phyloP scores from a whole-genome alignment of 805 yeast species.

The Saturnispora sekii region DNA sequence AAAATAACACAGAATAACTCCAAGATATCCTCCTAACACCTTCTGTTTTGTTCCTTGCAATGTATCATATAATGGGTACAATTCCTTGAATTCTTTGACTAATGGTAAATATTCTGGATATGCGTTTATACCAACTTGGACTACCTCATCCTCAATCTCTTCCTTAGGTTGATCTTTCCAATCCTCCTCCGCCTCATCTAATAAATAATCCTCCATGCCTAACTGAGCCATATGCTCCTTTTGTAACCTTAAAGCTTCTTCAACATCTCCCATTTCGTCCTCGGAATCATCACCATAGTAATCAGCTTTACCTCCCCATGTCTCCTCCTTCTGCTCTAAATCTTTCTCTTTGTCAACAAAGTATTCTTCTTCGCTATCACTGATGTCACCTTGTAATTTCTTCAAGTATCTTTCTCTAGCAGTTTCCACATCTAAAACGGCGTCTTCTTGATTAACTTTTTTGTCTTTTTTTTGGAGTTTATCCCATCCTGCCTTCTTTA shows the following conservation, averaged over 20 bases:
- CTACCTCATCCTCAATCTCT: conserved; percentile 36
- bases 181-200: conserved; percentile 69
- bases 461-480: conserved; percentile 25
- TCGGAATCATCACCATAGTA: conserved; percentile 60
- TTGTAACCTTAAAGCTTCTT: conserved; percentile 82
- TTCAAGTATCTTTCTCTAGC: conserved; percentile 26
- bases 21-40: conserved; percentile 73
- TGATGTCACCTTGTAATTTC: conserved; percentile 33
- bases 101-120: conserved; percentile 84
- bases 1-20: conserved; percentile 69
- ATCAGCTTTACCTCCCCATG: conserved; percentile 40
- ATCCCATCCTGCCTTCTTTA: conserved; percentile 46
- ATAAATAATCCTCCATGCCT: conserved; percentile 64
- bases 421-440: conserved; percentile 21
- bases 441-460: conserved; percentile 28
- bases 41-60: conserved; percentile 43
- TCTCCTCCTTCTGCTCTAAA: conserved; percentile 25
- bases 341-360: conserved; percentile 31
- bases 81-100: conserved; percentile 43
- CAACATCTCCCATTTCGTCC: conserved; percentile 68
- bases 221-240: conserved; percentile 69
- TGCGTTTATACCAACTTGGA: conserved; percentile 2
- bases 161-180: conserved; percentile 56
- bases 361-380: conserved; percentile 38
- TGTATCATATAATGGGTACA: conserved; percentile 34